Evolutionary conservation across 495 filamentous ascomycete genomes (phyloP), one percentile per base, ranked within the genome.

Genomic region (Daldinia childiae): DNA sequence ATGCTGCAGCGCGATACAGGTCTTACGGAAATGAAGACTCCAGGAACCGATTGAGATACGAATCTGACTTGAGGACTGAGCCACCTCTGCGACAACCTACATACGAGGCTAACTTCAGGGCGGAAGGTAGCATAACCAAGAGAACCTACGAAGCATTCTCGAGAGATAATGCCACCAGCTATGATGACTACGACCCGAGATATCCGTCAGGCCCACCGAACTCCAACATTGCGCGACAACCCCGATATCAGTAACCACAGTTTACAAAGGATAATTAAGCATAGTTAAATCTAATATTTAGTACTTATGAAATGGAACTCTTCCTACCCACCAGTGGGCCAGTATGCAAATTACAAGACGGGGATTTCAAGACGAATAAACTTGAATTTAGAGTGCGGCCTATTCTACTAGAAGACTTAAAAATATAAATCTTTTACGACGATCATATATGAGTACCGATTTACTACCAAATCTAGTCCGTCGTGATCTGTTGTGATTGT

Each of bases 121-220:
- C 26, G 5, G 36, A n/a, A 17, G 56, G 11, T 21, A 41, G 15
- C 1, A n/a, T 50, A 32, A n/a, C 45, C 29, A 60, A 39, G 7
- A 41, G 54, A 21, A 7, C 45, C n/a, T 60, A 52, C 17, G 55
- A 67, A 38, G 21, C 34, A 41, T 26, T 36, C 3, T 38, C 32
- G n/a, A 19, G 30, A 8, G 54, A 29, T n/a, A 56, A 58, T 19
- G 17, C 17, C 43, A 39, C 38, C 29, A 15, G 34, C 9, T 64
- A 68, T 41, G 64, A 68, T 61, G 59, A 57, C 26, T 72, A 64
- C n/a, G 64, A 72, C 36, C 64, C 69, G 7, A 72, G 64, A 39
- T 67, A 50, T 56, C 64, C 64, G 14, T 54, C 54, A 12, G 64
- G 30, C 14, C 64, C 64, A 14, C 54, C 64, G 17, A 30, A 17